Evolutionary conservation across 331 rosid species (phyloP), one percentile per base, ranked within the genome.

Genomic region (Spiraea crenata): DNA sequence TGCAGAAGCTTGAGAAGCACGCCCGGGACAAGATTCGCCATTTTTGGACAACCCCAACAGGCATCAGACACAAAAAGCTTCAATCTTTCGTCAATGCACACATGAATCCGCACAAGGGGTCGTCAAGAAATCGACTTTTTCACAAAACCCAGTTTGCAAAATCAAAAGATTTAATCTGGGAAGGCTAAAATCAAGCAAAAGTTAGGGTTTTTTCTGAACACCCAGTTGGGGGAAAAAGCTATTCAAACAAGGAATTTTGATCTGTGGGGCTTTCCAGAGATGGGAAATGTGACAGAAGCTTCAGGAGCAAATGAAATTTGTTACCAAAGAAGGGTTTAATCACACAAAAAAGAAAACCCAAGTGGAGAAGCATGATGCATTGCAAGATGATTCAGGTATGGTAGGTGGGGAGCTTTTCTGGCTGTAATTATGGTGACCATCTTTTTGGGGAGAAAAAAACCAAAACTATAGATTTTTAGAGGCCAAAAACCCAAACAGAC

Each of bases 1-100:
- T 92, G 98, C 3, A 92, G 73, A 17, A 92, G 92, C 82, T 88
- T 90, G 73, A 90, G 81, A 58, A 92, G 90, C 14, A 92, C 95
- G 1, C 98, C 98, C 0, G 96, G 92, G 38, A 92, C 96, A 20
- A 92, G 96, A 87, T 90, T 92, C 71, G 96, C 96, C 98, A 92
- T 92, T 76, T 77, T 56, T 78, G 71, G 52, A 58, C 46, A 72
- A 74, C 78, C 79, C 74, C 93, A 88, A 81, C 65, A 77, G 74
- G 92, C 93, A 86, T 90, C 77, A 80, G 86, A 80, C 57, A 46
- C 38, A n/a, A 65, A 72, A 78, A 6, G 72, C 63, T 55, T 35
- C 4, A 64, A 71, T 51, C 14, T 64, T 41, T 63, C 72, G 46
- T 3, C 35, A 39, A 41, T n/a, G 42, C 37, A 69, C 76, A 54